A percentile compares a stretch with the other conserved stretches of the same genome.
These are phyloP conservation scores for Salisapilia sapeloensis DNA, from an alignment of 352 stramenopile species.

Conservation along the genomic window DNA sequence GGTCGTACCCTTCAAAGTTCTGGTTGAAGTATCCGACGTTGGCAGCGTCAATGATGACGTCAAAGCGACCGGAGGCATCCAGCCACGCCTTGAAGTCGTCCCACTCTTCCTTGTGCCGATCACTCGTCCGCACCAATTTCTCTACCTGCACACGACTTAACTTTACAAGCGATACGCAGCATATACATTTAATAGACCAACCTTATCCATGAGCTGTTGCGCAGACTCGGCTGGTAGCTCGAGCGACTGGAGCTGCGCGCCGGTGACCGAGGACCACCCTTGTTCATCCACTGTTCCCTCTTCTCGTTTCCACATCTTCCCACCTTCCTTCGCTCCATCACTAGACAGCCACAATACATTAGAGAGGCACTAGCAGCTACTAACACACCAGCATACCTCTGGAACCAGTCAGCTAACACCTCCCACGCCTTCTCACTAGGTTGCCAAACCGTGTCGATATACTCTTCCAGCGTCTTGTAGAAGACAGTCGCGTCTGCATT, in stretches of 20 bases:
- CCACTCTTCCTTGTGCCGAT: constrained; percentile 59
- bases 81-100: constrained; percentile 73
- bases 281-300: constrained; percentile 28
- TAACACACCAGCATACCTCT: constrained; percentile 16
- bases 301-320: constrained; percentile 29
- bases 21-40: constrained; percentile 98
- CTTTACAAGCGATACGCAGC: not conserved
- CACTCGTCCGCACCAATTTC: constrained; percentile 55
- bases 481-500: constrained; percentile 20
- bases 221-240: constrained; percentile 29
- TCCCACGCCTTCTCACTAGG: constrained; percentile 26
- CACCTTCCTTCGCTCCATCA: constrained; percentile 37
- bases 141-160: constrained; percentile 30
- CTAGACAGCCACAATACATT: constrained; percentile 7
- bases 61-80: constrained; percentile 47
- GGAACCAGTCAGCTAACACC: constrained; percentile 57
- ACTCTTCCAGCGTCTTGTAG: constrained; percentile 31
- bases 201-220: constrained; percentile 40
- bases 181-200: constrained; percentile 4
- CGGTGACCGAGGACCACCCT: constrained; percentile 40
- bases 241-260: constrained; percentile 41
- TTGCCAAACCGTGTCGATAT: constrained; percentile 38
- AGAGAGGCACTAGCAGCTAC: not conserved
- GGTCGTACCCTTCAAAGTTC: constrained; percentile 83
- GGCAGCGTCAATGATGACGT: constrained; percentile 93